Conservation (phyloP, 164 flowering plant genomes). For the grape (Vitis vinifera) region ASM3070453v1 NC_081808.1:25572001-25572500, state of each 20-base stretch:
- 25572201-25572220: background rate
- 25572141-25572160: constrained; percentile 99
- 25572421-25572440: constrained; percentile 99
- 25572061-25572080: constrained; percentile 88
- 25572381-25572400: constrained; percentile 91
- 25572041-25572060: constrained; percentile 97
- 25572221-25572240: background rate
- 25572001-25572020: constrained; percentile 94
- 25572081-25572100: constrained; percentile 90
- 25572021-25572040: constrained; percentile 99
- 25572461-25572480: background rate
- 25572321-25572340: constrained; percentile 95
- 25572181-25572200: background rate
- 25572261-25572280: background rate
- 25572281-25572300: background rate
- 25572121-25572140: constrained; percentile 98
- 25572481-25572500: background rate
- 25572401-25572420: constrained; percentile 95
- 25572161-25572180: constrained; percentile 48
- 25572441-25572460: constrained; percentile 84
- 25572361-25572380: constrained; percentile 95
- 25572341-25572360: constrained; percentile 72
- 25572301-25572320: constrained; percentile 73
- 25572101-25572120: constrained; percentile 98
- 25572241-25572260: background rate